Evolutionary conservation across 139 green algal genomes (phyloP).

Genomic region (Picochlorum costavermella): DNA sequence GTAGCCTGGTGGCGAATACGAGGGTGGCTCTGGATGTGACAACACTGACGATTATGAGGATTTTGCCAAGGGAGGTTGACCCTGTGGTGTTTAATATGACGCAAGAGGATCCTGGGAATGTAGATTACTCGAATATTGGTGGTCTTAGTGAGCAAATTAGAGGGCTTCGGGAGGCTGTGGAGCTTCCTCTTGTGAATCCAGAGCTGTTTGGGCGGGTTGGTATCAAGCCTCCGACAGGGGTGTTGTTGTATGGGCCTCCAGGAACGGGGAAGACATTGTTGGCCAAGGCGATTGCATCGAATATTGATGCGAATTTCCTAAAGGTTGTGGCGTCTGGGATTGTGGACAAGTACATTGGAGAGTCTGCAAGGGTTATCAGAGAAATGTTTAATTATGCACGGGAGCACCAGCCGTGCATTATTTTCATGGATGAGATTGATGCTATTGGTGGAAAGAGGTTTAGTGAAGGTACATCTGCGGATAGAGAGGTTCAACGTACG

Average conservation of each 20-base stretch:
- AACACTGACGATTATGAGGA: slow-evolving; percentile 98
- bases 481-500: slow-evolving; percentile 98
- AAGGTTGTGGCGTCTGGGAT: slow-evolving; percentile 96
- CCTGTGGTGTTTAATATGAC: slow-evolving; percentile 99
- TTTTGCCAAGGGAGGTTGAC: slow-evolving; percentile 95
- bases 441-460: slow-evolving; percentile 95
- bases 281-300: slow-evolving; percentile 85
- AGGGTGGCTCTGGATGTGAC: slow-evolving; percentile 98
- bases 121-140: slow-evolving; percentile 95
- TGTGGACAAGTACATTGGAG: slow-evolving; percentile 99
- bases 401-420: slow-evolving; percentile 98
- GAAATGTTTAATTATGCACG: slow-evolving; percentile 96
- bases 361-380: slow-evolving; percentile 89
- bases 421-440: slow-evolving; percentile 99
- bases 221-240: slow-evolving; percentile 96
- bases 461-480: slow-evolving; percentile 89
- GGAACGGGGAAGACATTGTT: slow-evolving; percentile 93
- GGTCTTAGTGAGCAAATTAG: slow-evolving; percentile 89
- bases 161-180: slow-evolving; percentile 86
- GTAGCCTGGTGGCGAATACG: slow-evolving; percentile 82
- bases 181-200: slow-evolving; percentile 99
- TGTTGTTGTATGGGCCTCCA: slow-evolving; percentile 77
- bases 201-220: slow-evolving; percentile 97
- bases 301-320: slow-evolving; percentile 96
- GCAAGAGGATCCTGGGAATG: slow-evolving; percentile 88